These are phyloP conservation scores for Fusarium mundagurra DNA, from an alignment of 2,329 filamentous ascomycete genomes.

Conservation along the genomic window DNA sequence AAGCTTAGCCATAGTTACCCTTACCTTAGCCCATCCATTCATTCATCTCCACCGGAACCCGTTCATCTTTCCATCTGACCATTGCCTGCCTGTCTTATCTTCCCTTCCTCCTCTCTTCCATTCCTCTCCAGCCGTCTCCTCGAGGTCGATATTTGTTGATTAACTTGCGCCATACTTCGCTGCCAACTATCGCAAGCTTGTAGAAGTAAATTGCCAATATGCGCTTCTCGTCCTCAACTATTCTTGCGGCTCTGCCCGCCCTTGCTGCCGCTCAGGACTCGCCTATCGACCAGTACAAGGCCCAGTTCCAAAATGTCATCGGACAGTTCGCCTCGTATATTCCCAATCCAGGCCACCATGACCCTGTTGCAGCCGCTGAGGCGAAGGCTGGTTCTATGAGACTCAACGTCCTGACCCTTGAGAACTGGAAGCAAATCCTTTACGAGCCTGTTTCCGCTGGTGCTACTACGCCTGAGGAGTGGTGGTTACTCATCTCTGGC, in stretches of 20 bases:
- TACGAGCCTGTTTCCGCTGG: slow-evolving; percentile 68
- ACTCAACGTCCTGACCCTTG: slow-evolving; percentile 67
- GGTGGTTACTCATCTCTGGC: slow-evolving; percentile 79
- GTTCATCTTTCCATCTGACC: slow-evolving; percentile 28
- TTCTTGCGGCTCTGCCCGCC: slow-evolving; percentile 65
- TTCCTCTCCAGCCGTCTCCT: slow-evolving; percentile 12
- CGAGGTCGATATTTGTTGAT: background rate
- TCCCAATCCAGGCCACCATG: slow-evolving; percentile 57
- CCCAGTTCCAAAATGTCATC: slow-evolving; percentile 71
- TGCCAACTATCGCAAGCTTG: background rate
- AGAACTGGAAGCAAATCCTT: slow-evolving; percentile 77
- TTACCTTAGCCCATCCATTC: slow-evolving; percentile 8
- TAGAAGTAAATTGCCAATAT: slow-evolving; percentile 52
- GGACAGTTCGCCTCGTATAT: slow-evolving; percentile 66
- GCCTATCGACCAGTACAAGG: slow-evolving; percentile 66
- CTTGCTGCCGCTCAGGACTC: slow-evolving; percentile 63
- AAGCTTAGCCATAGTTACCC: slow-evolving; percentile 2
- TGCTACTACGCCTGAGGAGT: slow-evolving; percentile 74
- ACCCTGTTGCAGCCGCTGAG: slow-evolving; percentile 54
- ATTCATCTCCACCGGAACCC: slow-evolving; percentile 37
- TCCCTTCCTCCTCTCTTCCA: slow-evolving; percentile 13
- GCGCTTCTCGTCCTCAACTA: slow-evolving; percentile 65
- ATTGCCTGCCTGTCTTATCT: slow-evolving; percentile 21
- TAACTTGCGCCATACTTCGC: background rate
- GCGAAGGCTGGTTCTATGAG: slow-evolving; percentile 53